Percentiles rank a stretch among this genome's conserved stretches.
phyloP scores from a whole-genome alignment of 805 yeast genomes.

The Yarrowia yakushimensis region DNA sequence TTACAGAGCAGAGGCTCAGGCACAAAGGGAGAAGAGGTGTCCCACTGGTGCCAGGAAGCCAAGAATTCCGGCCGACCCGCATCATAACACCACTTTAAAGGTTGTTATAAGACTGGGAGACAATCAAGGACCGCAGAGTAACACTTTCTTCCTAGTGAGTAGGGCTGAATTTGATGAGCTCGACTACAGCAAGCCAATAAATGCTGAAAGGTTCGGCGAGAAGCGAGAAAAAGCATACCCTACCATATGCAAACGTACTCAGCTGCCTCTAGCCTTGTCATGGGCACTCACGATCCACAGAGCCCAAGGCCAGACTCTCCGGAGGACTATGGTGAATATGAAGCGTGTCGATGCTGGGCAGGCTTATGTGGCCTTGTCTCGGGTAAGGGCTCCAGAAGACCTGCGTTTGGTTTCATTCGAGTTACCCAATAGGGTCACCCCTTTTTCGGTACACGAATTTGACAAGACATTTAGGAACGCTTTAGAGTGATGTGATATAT shows the following conservation, averaged over 20 bases:
- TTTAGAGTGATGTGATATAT: neutral
- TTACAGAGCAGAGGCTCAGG: neutral
- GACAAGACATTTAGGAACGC: neutral
- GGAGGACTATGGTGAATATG: constrained; percentile 72
- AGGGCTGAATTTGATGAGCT: neutral
- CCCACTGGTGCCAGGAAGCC: neutral
- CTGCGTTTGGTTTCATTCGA: neutral
- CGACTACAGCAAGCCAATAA: neutral
- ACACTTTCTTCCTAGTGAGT: neutral
- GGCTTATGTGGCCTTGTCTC: constrained; percentile 90
- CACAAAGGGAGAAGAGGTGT: neutral
- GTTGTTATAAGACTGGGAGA: neutral
- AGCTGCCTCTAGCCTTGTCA: constrained; percentile 80
- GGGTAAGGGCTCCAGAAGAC: constrained; percentile 48
- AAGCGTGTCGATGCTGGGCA: constrained; percentile 78
- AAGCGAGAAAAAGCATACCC: neutral
- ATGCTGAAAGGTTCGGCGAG: neutral
- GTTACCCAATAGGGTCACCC: neutral
- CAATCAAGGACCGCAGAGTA: neutral
- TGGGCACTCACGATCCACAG: constrained; percentile 97
- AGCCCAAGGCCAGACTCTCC: constrained; percentile 89
- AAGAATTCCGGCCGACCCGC: neutral
- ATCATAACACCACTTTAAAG: neutral
- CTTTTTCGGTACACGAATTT: neutral
- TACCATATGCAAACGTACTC: constrained; percentile 36